Evolutionary conservation across 2,329 filamentous ascomycete species (phyloP), one percentile per base, ranked within the genome.

Genomic region (Verruconis gallopava): DNA sequence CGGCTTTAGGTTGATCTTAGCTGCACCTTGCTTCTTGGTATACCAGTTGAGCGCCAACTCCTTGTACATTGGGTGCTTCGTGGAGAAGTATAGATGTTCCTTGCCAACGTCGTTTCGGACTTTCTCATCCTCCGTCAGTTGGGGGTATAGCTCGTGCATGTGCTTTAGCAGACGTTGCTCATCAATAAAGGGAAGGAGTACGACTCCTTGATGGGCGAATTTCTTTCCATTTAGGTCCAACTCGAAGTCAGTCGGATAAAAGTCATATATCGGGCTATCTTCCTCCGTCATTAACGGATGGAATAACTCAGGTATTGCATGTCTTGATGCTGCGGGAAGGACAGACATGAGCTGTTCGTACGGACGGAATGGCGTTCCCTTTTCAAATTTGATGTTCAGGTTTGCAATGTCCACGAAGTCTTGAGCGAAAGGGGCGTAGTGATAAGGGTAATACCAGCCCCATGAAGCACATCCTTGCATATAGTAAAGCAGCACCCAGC

Each of bases 271-370:
- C 37, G 86, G 79, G 54, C 86, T 95, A 36, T 93, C 77, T 12
- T 81, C 71, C 6, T 93, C 71, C 19, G 79, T 81, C 91, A 98
- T 98, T 14, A 98, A 71, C 43, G 80, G 72, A 55, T 94, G 86
- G 65, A 96, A 98, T 2, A 84, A 73, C 44, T 81, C 72, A 0
- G 91, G 91, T 37, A 98, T 79, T 13, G 89, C 84, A 59, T 95
- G 86, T 43, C 88, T 85, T 11, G 89, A 96, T 2, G 84, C 85
- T 3, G 91, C 88, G 13, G 91, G 91, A 55, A 98, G 72, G 39
- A 98, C 91, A 53, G 91, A 93, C 91, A 98, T 98, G 38, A 98
- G 69, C 61, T 98, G 91, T 62, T 98, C 91, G 56, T 94, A 98
- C 0, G 91, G 93, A 50, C 72, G 81, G 51, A 94, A 95, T 3